Conservation (phyloP, 345 rosid genomes). For the Sisymbrium irio region DNA sequence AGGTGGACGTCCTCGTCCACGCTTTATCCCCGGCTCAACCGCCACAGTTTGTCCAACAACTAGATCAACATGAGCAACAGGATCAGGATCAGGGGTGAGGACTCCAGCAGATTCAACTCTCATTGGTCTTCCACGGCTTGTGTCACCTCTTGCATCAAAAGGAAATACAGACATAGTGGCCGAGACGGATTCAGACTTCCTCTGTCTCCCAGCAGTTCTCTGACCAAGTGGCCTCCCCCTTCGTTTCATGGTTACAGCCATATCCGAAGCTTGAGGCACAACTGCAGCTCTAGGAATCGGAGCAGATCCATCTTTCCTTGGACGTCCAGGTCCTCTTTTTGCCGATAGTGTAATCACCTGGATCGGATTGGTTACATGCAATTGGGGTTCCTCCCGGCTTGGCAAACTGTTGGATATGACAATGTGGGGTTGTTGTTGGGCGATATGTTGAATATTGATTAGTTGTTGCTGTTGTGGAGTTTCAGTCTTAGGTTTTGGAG, state of each 20-base stretch:
- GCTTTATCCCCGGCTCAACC: constrained; percentile 32
- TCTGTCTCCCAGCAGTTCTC: constrained; percentile 30
- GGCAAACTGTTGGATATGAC: not conserved
- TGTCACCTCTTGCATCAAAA: constrained; percentile 2
- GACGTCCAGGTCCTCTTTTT: constrained; percentile 46
- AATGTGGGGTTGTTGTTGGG: not conserved
- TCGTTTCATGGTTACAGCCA: constrained; percentile 8
- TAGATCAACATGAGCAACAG: constrained; percentile 6
- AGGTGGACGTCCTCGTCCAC: constrained; percentile 53
- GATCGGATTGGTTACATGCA: not conserved
- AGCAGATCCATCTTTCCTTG: constrained; percentile 36
- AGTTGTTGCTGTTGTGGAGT: not conserved
- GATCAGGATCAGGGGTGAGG: constrained; percentile 6
- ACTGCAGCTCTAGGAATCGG: not conserved
- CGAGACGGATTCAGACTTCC: constrained; percentile 25
- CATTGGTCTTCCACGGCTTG: constrained; percentile 63
- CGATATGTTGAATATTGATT: not conserved
- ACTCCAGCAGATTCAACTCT: constrained; percentile 12
- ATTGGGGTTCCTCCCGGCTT: not conserved
- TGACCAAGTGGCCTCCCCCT: constrained; percentile 34
- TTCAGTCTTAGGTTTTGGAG: constrained; percentile 46
- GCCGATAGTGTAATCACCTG: not conserved
- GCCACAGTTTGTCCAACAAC: not conserved
- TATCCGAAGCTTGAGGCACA: not conserved
- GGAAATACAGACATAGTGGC: constrained; percentile 22